These are phyloP conservation scores for Batkoa obscura DNA, from an alignment of 371 early-diverging fungal genomes.

Conservation along the genomic window DNA sequence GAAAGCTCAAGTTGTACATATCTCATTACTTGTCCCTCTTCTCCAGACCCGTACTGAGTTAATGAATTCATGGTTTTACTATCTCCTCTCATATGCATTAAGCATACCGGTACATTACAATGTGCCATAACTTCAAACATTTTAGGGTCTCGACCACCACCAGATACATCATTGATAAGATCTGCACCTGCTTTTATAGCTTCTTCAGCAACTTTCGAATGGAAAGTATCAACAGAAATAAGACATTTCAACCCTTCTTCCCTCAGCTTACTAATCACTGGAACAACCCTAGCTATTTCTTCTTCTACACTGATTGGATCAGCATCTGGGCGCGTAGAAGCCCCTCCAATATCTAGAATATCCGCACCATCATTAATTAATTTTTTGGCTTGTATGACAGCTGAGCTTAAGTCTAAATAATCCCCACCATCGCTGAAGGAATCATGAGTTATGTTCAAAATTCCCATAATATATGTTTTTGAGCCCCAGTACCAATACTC, in stretches of 20 bases:
- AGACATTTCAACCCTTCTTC: conserved; percentile 32
- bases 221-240: conserved; percentile 89
- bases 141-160: conserved; percentile 58
- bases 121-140: conserved; percentile 68
- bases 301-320: conserved; percentile 54
- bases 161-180: conserved; percentile 88
- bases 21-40: conserved; percentile 36
- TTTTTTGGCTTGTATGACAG: conserved; percentile 41
- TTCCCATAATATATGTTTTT: conserved; percentile 82
- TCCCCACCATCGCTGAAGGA: conserved; percentile 90
- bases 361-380: conserved; percentile 71
- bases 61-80: conserved; percentile 70
- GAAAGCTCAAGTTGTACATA: conserved; percentile 49
- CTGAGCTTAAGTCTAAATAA: conserved; percentile 34
- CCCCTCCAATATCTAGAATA: conserved; percentile 91
- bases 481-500: conserved; percentile 34
- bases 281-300: conserved; percentile 67
- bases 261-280: conserved; percentile 64
- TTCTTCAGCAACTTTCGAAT: conserved; percentile 57
- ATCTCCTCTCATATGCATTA: conserved; percentile 95
- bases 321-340: conserved; percentile 81
- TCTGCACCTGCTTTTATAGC: conserved; percentile 75
- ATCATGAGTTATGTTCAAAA: conserved; percentile 92
- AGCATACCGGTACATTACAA: conserved; percentile 61
- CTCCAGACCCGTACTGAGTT: conserved; percentile 38